Percentiles rank a stretch among this genome's conserved stretches.
Conservation (phyloP, 805 yeast genomes). For the Groenewaldozyma tartarivorans region DNA sequence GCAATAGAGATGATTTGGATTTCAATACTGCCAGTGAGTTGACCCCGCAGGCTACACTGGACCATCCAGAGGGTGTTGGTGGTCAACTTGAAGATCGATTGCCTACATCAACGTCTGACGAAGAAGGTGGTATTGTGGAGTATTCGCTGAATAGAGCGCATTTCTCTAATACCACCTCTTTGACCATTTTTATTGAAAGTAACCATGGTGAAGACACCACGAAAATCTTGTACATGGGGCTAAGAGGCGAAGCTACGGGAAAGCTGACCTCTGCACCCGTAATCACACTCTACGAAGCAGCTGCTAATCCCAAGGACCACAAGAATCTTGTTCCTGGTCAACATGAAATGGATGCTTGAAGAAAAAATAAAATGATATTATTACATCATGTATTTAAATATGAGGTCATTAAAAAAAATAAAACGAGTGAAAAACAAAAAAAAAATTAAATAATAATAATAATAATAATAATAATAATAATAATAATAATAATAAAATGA, state of each 20-base stretch:
- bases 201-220: constrained; percentile 54
- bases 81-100: constrained; percentile 27
- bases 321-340: constrained; percentile 27
- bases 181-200: constrained; percentile 60
- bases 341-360: constrained; percentile 6
- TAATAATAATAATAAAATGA: too few relatives aligned
- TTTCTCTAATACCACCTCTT: constrained; percentile 58
- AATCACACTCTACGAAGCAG: constrained; percentile 73
- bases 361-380: neutral
- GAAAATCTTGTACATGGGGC: constrained; percentile 58
- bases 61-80: constrained; percentile 49
- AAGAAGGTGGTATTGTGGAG: constrained; percentile 56
- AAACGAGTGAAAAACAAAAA: too few relatives aligned
- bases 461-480: neutral
- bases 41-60: constrained; percentile 42
- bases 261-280: constrained; percentile 55
- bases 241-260: constrained; percentile 49
- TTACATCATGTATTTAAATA: neutral
- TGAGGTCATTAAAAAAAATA: constrained; percentile 1
- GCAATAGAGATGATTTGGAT: constrained; percentile 61
- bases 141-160: constrained; percentile 67
- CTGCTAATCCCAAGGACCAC: constrained; percentile 90
- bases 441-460: neutral
- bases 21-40: constrained; percentile 49
- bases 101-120: constrained; percentile 16